Evolutionary conservation across 345 rosid species (phyloP).

Genomic region (Pugionium cornutum): DNA sequence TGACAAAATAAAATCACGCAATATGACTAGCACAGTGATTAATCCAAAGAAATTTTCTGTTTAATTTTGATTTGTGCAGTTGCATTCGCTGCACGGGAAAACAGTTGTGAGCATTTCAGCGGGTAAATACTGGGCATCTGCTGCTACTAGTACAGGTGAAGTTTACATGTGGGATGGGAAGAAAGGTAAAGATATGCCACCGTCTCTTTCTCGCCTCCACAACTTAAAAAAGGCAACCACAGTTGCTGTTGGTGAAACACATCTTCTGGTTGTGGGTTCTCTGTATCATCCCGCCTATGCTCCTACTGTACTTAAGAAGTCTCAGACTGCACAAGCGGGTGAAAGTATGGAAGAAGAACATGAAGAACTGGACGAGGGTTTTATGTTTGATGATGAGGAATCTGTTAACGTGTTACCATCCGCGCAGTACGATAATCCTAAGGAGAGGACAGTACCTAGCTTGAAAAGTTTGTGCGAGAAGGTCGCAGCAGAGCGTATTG

Average conservation of each 20-base stretch:
- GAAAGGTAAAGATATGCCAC: slow-evolving; percentile 56
- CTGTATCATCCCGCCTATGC: slow-evolving; percentile 77
- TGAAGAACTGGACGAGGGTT: slow-evolving; percentile 65
- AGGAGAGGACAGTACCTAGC: slow-evolving; percentile 51
- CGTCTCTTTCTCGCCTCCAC: slow-evolving; percentile 65
- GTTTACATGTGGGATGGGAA: slow-evolving; percentile 94
- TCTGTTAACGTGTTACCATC: slow-evolving; percentile 38
- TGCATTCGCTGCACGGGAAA: slow-evolving; percentile 60
- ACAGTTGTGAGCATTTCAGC: slow-evolving; percentile 76
- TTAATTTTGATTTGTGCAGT: slow-evolving; percentile 43
- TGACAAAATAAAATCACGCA: background rate
- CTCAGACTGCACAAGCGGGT: slow-evolving; percentile 42
- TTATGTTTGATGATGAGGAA: slow-evolving; percentile 57
- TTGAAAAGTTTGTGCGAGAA: slow-evolving; percentile 84
- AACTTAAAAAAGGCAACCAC: slow-evolving; percentile 84
- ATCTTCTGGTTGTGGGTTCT: slow-evolving; percentile 77
- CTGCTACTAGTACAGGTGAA: slow-evolving; percentile 83
- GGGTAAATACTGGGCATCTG: slow-evolving; percentile 94
- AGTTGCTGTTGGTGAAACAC: slow-evolving; percentile 94
- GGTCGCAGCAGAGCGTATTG: slow-evolving; percentile 86
- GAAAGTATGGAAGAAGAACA: slow-evolving; percentile 37
- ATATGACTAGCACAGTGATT: background rate
- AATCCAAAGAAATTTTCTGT: background rate
- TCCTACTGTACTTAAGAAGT: slow-evolving; percentile 39
- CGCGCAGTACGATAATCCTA: slow-evolving; percentile 39